Percentiles rank a stretch among this genome's conserved stretches.
These are phyloP conservation scores for Flammula alnicola DNA, from an alignment of 1,284 basidiomycete genomes.

Conservation along the genomic window DNA sequence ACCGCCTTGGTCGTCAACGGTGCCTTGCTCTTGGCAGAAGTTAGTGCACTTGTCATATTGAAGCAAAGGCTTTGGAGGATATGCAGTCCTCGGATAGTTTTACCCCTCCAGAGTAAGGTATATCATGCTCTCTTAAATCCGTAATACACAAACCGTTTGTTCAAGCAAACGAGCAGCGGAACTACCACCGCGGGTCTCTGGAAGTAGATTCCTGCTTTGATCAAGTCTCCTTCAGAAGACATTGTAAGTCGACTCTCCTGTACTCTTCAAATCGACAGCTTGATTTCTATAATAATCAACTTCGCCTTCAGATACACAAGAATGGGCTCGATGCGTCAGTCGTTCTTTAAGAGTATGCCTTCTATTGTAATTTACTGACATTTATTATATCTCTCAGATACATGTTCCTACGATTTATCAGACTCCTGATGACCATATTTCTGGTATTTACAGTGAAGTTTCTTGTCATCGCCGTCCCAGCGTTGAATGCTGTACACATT, in stretches of 20 bases:
- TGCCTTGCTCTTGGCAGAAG: constrained; percentile 54
- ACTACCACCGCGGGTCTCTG: constrained; percentile 46
- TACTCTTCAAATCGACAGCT: background rate
- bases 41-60: constrained; percentile 57
- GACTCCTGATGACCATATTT: constrained; percentile 69
- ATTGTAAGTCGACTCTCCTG: constrained; percentile 40
- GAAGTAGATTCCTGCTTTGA: constrained; percentile 52
- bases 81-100: constrained; percentile 62
- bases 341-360: background rate
- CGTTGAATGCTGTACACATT: constrained; percentile 58
- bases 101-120: constrained; percentile 53
- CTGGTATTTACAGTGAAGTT: constrained; percentile 65
- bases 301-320: constrained; percentile 46
- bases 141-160: background rate
- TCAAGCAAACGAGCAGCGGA: constrained; percentile 49
- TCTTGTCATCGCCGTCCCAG: constrained; percentile 63
- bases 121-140: constrained; percentile 3
- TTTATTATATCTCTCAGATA: constrained; percentile 33
- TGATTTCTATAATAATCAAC: constrained; percentile 1
- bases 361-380: background rate
- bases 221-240: constrained; percentile 44
- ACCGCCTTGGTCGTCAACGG: constrained; percentile 61
- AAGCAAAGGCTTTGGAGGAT: constrained; percentile 50
- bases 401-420: constrained; percentile 72
- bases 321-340: constrained; percentile 74